These are phyloP conservation scores for Xylaria sp. DNA, from an alignment of 2,329 filamentous ascomycete genomes.

Conservation along the genomic window DNA sequence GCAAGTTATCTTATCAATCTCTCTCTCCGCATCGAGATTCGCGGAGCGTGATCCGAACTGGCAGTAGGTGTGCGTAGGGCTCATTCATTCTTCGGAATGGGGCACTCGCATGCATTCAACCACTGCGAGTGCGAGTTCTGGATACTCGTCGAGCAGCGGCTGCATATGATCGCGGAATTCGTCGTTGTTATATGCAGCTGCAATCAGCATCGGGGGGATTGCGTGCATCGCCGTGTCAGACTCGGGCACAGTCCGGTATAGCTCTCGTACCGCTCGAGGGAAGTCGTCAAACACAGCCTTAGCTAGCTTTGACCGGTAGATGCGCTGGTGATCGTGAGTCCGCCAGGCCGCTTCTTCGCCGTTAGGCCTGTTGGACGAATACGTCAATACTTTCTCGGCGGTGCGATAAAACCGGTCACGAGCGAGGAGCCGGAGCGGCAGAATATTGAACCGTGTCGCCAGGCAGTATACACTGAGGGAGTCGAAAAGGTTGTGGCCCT, in stretches of 20 bases:
- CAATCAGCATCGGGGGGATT: conserved; percentile 31
- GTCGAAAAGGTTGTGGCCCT: conserved; percentile 33
- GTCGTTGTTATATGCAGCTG: conserved; percentile 25
- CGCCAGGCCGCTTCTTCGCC: not conserved
- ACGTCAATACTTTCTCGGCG: conserved; percentile 32
- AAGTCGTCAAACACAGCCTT: conserved; percentile 37
- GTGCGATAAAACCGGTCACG: conserved; percentile 48
- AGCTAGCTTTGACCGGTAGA: conserved; percentile 23
- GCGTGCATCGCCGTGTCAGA: conserved; percentile 41
- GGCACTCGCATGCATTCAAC: conserved; percentile 25
- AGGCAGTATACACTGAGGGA: conserved; percentile 50
- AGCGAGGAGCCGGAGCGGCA: conserved; percentile 48
- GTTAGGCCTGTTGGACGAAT: not conserved
- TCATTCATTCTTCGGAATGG: conserved; percentile 5
- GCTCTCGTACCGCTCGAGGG: conserved; percentile 43
- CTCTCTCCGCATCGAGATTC: not conserved
- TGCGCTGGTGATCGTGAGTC: conserved; percentile 19
- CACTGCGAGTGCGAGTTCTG: conserved; percentile 23
- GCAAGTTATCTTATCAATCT: conserved; percentile 20
- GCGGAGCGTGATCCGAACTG: not conserved
- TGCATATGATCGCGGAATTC: conserved; percentile 28
- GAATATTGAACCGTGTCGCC: conserved; percentile 53
- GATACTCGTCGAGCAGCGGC: conserved; percentile 26
- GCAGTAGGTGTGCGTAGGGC: not conserved
- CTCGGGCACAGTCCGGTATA: conserved; percentile 40